Base-by-base conservation (phyloP, 129 eudicot species). In the Chrysanthemum makinoi region DNA sequence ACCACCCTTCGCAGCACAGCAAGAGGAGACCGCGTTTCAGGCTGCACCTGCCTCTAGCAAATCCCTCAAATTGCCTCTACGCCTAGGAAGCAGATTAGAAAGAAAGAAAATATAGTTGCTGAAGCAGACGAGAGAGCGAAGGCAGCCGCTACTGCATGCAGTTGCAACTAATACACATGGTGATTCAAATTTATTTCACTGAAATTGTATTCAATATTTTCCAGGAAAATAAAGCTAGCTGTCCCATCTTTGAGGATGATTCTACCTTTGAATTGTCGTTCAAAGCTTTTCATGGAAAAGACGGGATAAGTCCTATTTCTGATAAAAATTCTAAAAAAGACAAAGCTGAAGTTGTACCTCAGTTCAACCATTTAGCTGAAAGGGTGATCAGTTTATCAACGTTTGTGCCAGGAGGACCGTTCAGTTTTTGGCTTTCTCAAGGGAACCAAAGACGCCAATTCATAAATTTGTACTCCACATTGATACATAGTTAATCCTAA, bases 171-270 rank as follows among this genome's bases (percentile, higher is more conserved):
- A n/a, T n/a, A n/a, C n/a, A n/a, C n/a, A n/a, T n/a, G n/a, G n/a
- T n/a, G n/a, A n/a, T n/a, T n/a, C n/a, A n/a, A n/a, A n/a, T n/a
- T n/a, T n/a, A n/a, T n/a, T n/a, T n/a, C n/a, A n/a, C n/a, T n/a
- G n/a, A n/a, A n/a, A n/a, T n/a, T n/a, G n/a, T n/a, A n/a, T n/a
- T n/a, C n/a, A n/a, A n/a, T n/a, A n/a, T n/a, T n/a, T n/a, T n/a
- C n/a, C n/a, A 86, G 94, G 78, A 17, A 47, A 73, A 30, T 76
- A 88, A 75, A 62, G 77, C 72, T 66, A 91, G 62, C 69, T 90
- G 97, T 80, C 97, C 93, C 58, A 91, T 91, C 47, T 91, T 88
- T 80, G 97, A 91, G 77, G 97, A 91, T 76, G 97, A 83, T 18
- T 83, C 90, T 53, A 86, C 76, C 57, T 91, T 88, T 66, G 87